Percentiles rank a stretch among this genome's conserved stretches.
phyloP scores from a whole-genome alignment of 345 rosid genomes.

The Citrus mangshanensis region DNA sequence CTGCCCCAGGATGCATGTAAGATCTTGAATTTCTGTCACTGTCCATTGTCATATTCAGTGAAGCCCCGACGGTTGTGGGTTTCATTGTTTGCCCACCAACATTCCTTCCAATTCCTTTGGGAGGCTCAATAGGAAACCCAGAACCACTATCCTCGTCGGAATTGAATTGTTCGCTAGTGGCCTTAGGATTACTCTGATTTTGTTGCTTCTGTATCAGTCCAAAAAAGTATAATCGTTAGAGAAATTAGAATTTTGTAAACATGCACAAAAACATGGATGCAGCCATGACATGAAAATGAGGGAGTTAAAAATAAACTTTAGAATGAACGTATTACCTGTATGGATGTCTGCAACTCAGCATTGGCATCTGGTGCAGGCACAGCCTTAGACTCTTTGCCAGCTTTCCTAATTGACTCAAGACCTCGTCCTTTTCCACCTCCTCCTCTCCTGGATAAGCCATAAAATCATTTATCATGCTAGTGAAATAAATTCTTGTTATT shows the following conservation, averaged over 20 bases:
- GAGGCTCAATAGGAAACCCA: conserved; percentile 43
- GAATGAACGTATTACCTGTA: conserved; percentile 24
- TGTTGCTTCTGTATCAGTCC: conserved; percentile 42
- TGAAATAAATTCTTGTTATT: neutral
- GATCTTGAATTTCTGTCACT: conserved; percentile 52
- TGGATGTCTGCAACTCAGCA: conserved; percentile 35
- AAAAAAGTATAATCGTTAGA: neutral
- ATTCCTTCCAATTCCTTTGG: conserved; percentile 32
- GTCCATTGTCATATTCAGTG: conserved; percentile 24
- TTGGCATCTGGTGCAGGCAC: conserved; percentile 42
- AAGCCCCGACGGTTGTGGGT: conserved; percentile 19
- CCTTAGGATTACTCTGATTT: conserved; percentile 37
- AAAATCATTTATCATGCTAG: neutral
- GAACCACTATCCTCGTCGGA: conserved; percentile 45
- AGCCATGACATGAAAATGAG: neutral
- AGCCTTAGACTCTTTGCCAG: conserved; percentile 34
- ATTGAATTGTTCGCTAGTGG: conserved; percentile 34
- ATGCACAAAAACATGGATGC: neutral
- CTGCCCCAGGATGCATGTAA: conserved; percentile 37
- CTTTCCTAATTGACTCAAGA: conserved; percentile 26
- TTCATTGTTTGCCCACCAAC: conserved; percentile 32
- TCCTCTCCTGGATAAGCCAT: conserved; percentile 30
- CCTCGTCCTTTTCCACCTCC: conserved; percentile 33
- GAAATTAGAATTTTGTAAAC: neutral
- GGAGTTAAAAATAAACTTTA: neutral